These are phyloP conservation scores for Schoenoplectus tabernaemontani DNA, from an alignment of 202 grass and related monocot genomes.

Conservation along the genomic window DNA sequence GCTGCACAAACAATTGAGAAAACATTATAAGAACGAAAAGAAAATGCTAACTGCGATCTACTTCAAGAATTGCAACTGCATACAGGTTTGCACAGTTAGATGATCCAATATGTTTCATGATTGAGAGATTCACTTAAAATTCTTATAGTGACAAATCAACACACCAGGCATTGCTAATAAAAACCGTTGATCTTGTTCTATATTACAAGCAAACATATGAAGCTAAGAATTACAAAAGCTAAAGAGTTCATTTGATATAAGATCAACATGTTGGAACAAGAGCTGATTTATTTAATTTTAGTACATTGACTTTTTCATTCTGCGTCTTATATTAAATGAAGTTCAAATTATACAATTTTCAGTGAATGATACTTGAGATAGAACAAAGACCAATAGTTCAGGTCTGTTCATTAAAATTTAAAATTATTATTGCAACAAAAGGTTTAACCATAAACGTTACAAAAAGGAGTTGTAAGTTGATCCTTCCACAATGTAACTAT, in stretches of 20 bases:
- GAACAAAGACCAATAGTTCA: background rate
- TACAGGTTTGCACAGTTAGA: background rate
- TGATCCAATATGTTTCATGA: background rate
- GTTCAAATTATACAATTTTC: too few relatives aligned
- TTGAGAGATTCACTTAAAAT: background rate
- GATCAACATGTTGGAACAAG: background rate
- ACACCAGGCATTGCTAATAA: background rate
- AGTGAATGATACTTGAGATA: background rate
- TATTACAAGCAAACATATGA: background rate
- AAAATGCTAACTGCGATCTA: background rate
- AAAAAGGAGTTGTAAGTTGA: background rate
- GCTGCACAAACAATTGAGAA: slow-evolving; percentile 35
- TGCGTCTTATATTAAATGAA: too few relatives aligned
- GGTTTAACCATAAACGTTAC: background rate
- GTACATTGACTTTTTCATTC: too few relatives aligned
- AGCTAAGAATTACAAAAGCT: background rate
- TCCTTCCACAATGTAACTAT: background rate
- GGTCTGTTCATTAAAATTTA: background rate
- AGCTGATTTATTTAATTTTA: too few relatives aligned
- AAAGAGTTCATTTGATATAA: background rate
- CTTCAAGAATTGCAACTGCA: background rate
- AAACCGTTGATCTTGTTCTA: background rate
- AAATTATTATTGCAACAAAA: background rate
- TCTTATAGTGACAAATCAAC: background rate
- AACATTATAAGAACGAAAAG: background rate